Conservation (phyloP, 2,329 filamentous ascomycete species). For the Exophiala viscosa region DNA sequence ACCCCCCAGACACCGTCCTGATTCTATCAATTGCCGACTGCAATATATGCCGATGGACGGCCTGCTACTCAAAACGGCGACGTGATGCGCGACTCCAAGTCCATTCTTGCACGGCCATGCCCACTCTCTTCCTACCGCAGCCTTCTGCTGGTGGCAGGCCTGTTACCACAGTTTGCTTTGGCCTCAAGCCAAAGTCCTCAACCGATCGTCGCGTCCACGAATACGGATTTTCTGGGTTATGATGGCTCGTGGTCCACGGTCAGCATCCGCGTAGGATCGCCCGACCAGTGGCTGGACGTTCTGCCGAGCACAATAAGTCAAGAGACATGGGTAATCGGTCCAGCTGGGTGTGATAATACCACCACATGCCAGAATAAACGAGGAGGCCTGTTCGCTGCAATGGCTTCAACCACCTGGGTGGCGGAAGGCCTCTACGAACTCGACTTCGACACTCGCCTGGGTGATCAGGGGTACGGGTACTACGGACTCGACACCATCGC, state of each 20-base stretch:
- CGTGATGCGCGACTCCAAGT: conserved; percentile 8
- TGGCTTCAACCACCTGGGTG: conserved; percentile 34
- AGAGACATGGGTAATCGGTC: conserved; percentile 33
- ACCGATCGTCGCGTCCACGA: conserved; percentile 20
- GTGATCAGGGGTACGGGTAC: conserved; percentile 29
- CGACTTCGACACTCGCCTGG: conserved; percentile 24
- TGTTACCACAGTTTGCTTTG: not conserved
- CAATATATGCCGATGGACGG: not conserved
- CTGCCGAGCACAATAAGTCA: conserved; percentile 31
- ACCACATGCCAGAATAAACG: conserved; percentile 29
- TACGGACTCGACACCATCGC: conserved; percentile 38
- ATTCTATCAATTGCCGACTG: not conserved
- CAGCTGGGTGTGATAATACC: conserved; percentile 30
- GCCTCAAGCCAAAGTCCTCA: conserved; percentile 4
- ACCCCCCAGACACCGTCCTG: not conserved
- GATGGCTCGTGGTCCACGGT: conserved; percentile 32
- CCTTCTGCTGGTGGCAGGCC: conserved; percentile 1
- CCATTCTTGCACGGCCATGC: not conserved
- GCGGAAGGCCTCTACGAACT: conserved; percentile 30
- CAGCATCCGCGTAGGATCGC: conserved; percentile 31
- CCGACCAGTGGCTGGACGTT: conserved; percentile 32
- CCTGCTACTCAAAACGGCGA: not conserved
- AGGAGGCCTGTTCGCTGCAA: conserved; percentile 33
- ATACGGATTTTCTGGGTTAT: conserved; percentile 28
- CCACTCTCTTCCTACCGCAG: not conserved